Evolutionary conservation across 176 grass and related monocot species (phyloP).

Genomic region (Phoenix dactylifera): DNA sequence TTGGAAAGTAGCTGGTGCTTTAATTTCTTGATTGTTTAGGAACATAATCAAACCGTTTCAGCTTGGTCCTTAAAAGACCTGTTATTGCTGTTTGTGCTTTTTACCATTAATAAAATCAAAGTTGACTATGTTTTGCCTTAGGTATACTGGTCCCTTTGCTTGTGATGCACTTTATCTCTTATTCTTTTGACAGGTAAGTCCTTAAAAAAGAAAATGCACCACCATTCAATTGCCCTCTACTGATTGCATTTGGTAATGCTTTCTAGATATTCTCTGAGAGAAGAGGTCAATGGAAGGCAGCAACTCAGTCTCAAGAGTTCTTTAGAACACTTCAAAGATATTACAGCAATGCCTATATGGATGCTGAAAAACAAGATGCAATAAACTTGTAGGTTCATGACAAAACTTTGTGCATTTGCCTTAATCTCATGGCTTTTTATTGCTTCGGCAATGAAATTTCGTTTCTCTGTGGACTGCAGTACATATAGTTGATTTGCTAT

Average conservation of each 20-base stretch:
- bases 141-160: no score
- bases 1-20: no score
- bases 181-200: neutral
- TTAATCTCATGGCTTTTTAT: conserved; percentile 1
- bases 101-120: no score
- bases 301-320: conserved; percentile 75
- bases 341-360: conserved; percentile 87
- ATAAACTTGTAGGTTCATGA: conserved; percentile 84
- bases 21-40: no score
- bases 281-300: conserved; percentile 71
- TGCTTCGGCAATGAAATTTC: no score
- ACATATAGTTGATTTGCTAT: conserved; percentile 11
- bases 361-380: conserved; percentile 84
- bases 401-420: neutral
- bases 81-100: no score
- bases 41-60: no score
- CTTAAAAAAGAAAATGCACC: neutral
- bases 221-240: conserved; percentile 18
- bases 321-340: conserved; percentile 86
- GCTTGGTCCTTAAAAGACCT: no score
- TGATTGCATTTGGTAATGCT: conserved; percentile 21
- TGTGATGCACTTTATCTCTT: no score
- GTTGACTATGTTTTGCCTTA: no score
- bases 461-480: no score
- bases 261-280: conserved; percentile 91